These are phyloP conservation scores for Pseudogymnoascus verrucosus DNA, from an alignment of 2,329 filamentous ascomycete species.

Conservation along the genomic window DNA sequence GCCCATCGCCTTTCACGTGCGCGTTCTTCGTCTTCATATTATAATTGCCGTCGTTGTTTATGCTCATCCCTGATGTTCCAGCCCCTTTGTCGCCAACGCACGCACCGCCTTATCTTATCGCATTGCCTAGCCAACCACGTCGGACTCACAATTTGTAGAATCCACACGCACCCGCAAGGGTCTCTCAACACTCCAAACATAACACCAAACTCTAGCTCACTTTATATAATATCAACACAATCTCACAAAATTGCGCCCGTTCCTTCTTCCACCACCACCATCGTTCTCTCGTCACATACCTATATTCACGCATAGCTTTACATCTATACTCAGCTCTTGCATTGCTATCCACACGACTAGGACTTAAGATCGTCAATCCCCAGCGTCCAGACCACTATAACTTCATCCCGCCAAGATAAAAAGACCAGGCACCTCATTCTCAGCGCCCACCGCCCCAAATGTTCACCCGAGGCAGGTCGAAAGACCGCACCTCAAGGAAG, in stretches of 20 bases:
- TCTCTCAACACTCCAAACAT: not conserved
- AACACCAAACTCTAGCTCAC: not conserved
- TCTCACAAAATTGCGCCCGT: not conserved
- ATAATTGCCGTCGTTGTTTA: not conserved
- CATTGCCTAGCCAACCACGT: not conserved
- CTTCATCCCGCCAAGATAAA: not conserved
- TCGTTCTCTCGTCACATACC: not conserved
- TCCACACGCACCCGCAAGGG: not conserved
- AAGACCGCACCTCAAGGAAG: constrained; percentile 36
- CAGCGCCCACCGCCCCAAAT: constrained; percentile 12
- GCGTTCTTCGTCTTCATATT: not conserved
- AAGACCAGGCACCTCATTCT: not conserved
- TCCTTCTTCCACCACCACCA: not conserved
- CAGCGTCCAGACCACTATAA: not conserved
- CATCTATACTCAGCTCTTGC: not conserved
- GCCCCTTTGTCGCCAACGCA: not conserved
- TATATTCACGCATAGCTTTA: not conserved
- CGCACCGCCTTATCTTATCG: not conserved
- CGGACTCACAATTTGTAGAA: not conserved
- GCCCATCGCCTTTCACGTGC: not conserved
- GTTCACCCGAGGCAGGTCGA: constrained; percentile 26
- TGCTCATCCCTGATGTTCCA: not conserved
- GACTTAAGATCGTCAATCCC: not conserved
- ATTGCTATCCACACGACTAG: not conserved
- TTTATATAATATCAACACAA: constrained; percentile 3